Base-by-base conservation (phyloP, 164 flowering plant species). In the Vitis cinerea region DNA sequence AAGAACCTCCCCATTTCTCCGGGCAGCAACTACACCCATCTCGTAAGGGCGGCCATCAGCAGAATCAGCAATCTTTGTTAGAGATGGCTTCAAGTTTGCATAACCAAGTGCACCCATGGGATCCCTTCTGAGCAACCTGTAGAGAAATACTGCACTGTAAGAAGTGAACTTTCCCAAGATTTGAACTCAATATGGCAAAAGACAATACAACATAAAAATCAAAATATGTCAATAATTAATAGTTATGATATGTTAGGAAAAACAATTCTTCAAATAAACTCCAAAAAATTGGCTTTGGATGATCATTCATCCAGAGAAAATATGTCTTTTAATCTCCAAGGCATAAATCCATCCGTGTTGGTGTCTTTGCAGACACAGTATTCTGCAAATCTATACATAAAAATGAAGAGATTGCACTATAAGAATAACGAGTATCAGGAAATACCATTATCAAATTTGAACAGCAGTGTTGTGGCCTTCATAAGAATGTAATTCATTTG, bases 81-180 rank as follows among this genome's bases (percentile, higher is more conserved):
- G 71, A 68, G 92, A 82, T 58, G 91, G 88, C 70, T 86, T 84
- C 66, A 72, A 37, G 74, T 74, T 86, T 50, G 85, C 82, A 82
- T 88, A 89, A 69, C 93, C 97, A 75, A 94, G 93, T 29, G 98
- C 98, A 64, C 98, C 97, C 98, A 92, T 92, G 54, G 98, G 97
- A 72, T 94, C 88, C 79, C 98, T 86, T 74, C 98, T 86, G 23
- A 94, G 90, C 87, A 94, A 80, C 80, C 97, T 94, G 77, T 51
- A 69, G 37, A 68, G 27, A 63, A 56, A 60, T 31, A 56, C 19
- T 16, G 57, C 50, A 14, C 3, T 49, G 52, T 64, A 59, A 17
- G 27, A 15, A 59, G 23, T 59, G 61, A 59, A 59, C 23, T 10
- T 6, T 10, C 27, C 23, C 29, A 17, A 59, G 61, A 59, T n/a